These are phyloP conservation scores for Fragilaria radians DNA, from an alignment of 108 stramenopile species.

Conservation along the genomic window DNA sequence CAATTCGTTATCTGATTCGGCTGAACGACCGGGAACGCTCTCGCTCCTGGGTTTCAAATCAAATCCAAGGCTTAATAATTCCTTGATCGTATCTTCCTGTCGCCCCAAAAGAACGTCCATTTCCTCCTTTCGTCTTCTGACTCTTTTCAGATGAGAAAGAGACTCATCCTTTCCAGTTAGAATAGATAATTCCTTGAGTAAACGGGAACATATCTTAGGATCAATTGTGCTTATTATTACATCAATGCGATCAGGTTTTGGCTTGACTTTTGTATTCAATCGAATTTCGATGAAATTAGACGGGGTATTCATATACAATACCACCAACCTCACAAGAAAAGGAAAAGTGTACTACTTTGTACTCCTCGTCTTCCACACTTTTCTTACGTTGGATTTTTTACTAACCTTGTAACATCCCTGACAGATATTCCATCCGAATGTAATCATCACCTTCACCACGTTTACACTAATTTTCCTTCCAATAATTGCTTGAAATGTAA, in stretches of 20 bases:
- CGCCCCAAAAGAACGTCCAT: conserved; percentile 6
- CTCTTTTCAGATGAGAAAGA: conserved; percentile 41
- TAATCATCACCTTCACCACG: no score
- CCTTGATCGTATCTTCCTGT: not conserved
- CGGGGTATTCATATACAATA: no score
- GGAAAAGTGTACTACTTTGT: no score
- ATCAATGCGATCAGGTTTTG: conserved; percentile 9
- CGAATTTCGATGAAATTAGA: not conserved
- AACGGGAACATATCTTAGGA: conserved; percentile 23
- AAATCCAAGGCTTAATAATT: not conserved
- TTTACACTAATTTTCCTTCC: no score
- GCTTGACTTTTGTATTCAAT: not conserved
- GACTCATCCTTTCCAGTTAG: not conserved
- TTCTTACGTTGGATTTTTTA: no score
- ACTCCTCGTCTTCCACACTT: no score
- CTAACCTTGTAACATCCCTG: no score
- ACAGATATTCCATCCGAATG: no score
- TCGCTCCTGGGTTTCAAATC: conserved; percentile 1
- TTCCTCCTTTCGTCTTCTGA: conserved; percentile 5
- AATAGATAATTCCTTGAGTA: conserved; percentile 26
- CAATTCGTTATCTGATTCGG: conserved; percentile 49
- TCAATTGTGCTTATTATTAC: conserved; percentile 19
- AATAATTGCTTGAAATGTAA: no score
- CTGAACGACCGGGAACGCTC: conserved; percentile 46
- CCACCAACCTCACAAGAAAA: no score